These are phyloP conservation scores for Nelumbo lutea DNA, from an alignment of 164 flowering plant genomes.

Conservation along the genomic window DNA sequence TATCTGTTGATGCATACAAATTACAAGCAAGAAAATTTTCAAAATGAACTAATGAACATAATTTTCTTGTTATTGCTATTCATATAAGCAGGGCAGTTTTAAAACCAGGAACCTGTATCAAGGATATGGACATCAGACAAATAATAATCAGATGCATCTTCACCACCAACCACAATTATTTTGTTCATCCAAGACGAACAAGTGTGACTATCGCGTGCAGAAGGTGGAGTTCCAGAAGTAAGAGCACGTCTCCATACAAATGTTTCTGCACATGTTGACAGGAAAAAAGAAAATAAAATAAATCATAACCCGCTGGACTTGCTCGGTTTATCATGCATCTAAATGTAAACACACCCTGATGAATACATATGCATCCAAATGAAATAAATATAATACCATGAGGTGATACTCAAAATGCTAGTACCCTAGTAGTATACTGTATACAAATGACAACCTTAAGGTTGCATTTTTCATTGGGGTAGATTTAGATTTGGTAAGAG, in stretches of 20 bases:
- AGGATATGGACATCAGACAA: constrained; percentile 87
- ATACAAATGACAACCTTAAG: too few relatives aligned
- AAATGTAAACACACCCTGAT: too few relatives aligned
- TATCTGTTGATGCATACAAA: constrained; percentile 39
- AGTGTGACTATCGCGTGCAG: constrained; percentile 92
- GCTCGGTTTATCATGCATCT: too few relatives aligned
- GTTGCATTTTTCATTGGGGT: too few relatives aligned
- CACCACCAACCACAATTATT: constrained; percentile 85
- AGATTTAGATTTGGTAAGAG: too few relatives aligned
- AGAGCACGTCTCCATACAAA: constrained; percentile 68
- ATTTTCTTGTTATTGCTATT: not conserved
- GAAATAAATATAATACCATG: not conserved
- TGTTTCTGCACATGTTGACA: constrained; percentile 48
- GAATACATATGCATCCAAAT: not conserved
- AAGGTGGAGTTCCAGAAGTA: constrained; percentile 78
- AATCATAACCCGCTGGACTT: not conserved
- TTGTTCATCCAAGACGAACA: constrained; percentile 88
- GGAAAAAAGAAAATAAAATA: not conserved
- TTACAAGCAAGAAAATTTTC: not conserved
- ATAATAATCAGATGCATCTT: constrained; percentile 82
- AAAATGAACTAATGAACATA: not conserved
- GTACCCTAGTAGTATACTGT: too few relatives aligned
- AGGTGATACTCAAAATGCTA: too few relatives aligned
- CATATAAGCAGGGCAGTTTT: not conserved
- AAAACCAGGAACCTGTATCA: constrained; percentile 61